Conservation (phyloP, 148 eudicot species). For the Linanthus parryae region DNA sequence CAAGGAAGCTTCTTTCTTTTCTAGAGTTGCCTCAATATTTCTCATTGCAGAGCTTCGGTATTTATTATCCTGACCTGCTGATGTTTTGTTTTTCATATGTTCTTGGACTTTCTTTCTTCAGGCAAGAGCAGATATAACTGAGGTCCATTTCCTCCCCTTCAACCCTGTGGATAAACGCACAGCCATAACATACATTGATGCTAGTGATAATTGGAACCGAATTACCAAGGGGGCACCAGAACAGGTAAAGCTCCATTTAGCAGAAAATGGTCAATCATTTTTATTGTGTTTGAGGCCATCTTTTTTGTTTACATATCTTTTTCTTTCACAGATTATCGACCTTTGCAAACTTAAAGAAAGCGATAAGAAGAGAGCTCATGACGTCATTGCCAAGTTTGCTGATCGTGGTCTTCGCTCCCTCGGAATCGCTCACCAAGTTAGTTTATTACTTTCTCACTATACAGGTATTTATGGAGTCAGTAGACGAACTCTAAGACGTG, state of each 20-base stretch:
- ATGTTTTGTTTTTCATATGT: too few species aligned
- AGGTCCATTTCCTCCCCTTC: slow-evolving; percentile 83
- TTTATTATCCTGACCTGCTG: too few species aligned
- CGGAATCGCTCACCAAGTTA: slow-evolving; percentile 58
- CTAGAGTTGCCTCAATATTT: too few species aligned
- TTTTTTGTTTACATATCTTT: neutral
- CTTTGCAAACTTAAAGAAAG: slow-evolving; percentile 49
- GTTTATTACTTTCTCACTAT: neutral
- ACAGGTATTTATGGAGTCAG: neutral
- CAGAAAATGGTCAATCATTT: neutral
- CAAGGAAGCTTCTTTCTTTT: too few species aligned
- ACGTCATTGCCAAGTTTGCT: slow-evolving; percentile 64
- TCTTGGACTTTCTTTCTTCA: slow-evolving; percentile 19
- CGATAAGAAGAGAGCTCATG: slow-evolving; percentile 39
- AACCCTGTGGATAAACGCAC: slow-evolving; percentile 88
- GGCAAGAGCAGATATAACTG: slow-evolving; percentile 84
- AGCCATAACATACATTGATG: slow-evolving; percentile 62
- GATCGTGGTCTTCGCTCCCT: slow-evolving; percentile 82
- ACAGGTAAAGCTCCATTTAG: slow-evolving; percentile 33
- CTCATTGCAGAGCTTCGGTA: too few species aligned
- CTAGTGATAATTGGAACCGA: slow-evolving; percentile 55
- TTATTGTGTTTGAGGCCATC: neutral
- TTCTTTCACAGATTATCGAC: slow-evolving; percentile 50
- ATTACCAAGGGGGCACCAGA: slow-evolving; percentile 88
- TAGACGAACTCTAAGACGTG: neutral